Evolutionary conservation across 768 basidiomycete species (phyloP).

Genomic region (Galerina sulciceps): DNA sequence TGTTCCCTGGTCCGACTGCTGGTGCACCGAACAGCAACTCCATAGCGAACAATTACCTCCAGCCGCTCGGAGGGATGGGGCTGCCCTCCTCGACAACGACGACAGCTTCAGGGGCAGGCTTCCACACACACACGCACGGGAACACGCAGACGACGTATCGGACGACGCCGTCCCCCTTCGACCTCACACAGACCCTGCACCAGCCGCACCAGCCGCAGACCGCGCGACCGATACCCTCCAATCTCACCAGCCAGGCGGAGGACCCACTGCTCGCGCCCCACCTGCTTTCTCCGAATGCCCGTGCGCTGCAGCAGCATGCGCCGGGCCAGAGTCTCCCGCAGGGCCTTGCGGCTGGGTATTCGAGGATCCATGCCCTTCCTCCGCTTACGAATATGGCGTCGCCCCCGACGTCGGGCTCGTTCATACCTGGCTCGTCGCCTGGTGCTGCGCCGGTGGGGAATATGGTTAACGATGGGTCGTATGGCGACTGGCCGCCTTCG

Average conservation of each 20-base stretch:
- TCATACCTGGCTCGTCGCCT: slow-evolving; percentile 16
- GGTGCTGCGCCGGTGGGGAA: slow-evolving; percentile 1
- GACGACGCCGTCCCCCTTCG: slow-evolving; percentile 46
- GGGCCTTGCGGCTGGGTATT: slow-evolving; percentile 90
- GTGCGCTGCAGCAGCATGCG: slow-evolving; percentile 86
- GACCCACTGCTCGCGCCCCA: slow-evolving; percentile 29
- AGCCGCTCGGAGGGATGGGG: slow-evolving; percentile 25
- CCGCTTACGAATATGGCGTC: slow-evolving; percentile 42
- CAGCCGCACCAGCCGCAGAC: slow-evolving; percentile 35
- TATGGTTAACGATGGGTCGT: slow-evolving; percentile 29
- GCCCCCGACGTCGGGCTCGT: slow-evolving; percentile 15
- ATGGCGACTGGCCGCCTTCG: slow-evolving; percentile 29
- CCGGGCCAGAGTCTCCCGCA: slow-evolving; percentile 92
- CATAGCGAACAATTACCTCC: slow-evolving; percentile 33
- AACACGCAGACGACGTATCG: slow-evolving; percentile 43
- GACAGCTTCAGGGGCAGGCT: slow-evolving; percentile 34
- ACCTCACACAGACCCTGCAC: slow-evolving; percentile 45
- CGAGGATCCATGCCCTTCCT: slow-evolving; percentile 80
- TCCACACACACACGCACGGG: slow-evolving; percentile 43
- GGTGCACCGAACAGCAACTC: slow-evolving; percentile 17
- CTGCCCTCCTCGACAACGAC: slow-evolving; percentile 37
- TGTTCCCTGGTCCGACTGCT: slow-evolving; percentile 19
- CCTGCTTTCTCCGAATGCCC: slow-evolving; percentile 66
- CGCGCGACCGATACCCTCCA: slow-evolving; percentile 33
- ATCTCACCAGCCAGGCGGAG: slow-evolving; percentile 15